Evolutionary conservation across 495 filamentous ascomycete species (phyloP), one percentile per base, ranked within the genome.

Genomic region (Neurospora pannonica): DNA sequence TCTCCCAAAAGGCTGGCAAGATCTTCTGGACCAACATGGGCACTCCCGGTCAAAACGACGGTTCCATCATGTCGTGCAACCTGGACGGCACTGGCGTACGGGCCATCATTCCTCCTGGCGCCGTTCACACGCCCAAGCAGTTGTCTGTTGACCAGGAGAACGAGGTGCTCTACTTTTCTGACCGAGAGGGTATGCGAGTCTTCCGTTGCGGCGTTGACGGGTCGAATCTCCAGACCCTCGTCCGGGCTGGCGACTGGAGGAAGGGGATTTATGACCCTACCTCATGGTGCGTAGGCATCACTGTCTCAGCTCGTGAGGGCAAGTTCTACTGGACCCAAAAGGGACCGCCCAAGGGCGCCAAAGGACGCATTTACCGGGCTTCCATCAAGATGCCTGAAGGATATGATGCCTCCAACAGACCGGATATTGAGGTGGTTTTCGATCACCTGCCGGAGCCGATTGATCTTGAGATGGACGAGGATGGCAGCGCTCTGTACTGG

Each of bases 261-360:
- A 60, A 73, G 28, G 76, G 74, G 0, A 73, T 74, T 15, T 73
- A 76, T 0, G 82, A 86, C 76, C 79, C 84, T 75, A 79, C 74
- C 1, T 79, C 78, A 0, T 89, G 87, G 88, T 88, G 86, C 75
- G 87, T 89, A 7, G 87, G 88, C 0, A 82, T 90, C 38, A 77
- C 83, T 0, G 71, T 90, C 40, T 82, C 84, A 48, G 72, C 71
- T 1, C 70, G 75, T 2, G 78, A 75, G 9, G 81, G 81, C 2
- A 77, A 85, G 36, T 71, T 90, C n/a, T 89, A 87, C 78, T 89
- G 87, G 87, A 86, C 87, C 0, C 88, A 89, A 72, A 89, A 89
- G 76, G 88, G 88, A 0, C 82, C 80, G 6, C 82, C 81, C 31
- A 89, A 89, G 73, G 82, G 76, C 3, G 76, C 75, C 0, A 77